Percentiles rank a stretch among this genome's conserved stretches.
Conservation (phyloP, 495 filamentous ascomycete species). For the Podospora tetraspora region DNA sequence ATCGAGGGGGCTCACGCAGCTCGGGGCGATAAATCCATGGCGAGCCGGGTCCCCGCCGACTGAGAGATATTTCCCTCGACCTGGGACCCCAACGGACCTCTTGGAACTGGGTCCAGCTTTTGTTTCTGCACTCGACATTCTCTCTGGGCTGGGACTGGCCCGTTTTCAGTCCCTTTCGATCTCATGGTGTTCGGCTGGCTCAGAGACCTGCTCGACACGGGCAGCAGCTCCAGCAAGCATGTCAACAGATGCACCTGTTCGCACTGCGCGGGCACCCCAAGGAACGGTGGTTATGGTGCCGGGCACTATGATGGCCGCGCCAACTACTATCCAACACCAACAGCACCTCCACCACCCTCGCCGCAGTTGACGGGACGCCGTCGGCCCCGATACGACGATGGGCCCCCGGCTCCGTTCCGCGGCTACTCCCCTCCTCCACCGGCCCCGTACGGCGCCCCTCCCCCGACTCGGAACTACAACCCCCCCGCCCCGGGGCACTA, state of each 20-base stretch:
- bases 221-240: neutral
- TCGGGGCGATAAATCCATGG: neutral
- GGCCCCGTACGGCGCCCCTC: neutral
- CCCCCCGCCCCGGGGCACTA: neutral
- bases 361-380: neutral
- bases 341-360: neutral
- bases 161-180: neutral
- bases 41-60: neutral
- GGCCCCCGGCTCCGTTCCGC: neutral
- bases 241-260: neutral
- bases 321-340: neutral
- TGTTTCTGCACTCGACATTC: neutral
- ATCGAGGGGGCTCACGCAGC: neutral
- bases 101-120: neutral
- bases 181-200: neutral
- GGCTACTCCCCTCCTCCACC: neutral
- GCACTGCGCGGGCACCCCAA: neutral
- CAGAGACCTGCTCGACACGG: neutral
- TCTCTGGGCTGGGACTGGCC: neutral
- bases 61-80: neutral
- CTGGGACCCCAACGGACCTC: neutral
- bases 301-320: neutral
- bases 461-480: neutral
- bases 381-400: neutral
- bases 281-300: neutral